A percentile compares a stretch with the other conserved stretches of the same genome.
Evolutionary conservation across 495 filamentous ascomycete species (phyloP).

Genomic region (Entonaema liquescens): DNA sequence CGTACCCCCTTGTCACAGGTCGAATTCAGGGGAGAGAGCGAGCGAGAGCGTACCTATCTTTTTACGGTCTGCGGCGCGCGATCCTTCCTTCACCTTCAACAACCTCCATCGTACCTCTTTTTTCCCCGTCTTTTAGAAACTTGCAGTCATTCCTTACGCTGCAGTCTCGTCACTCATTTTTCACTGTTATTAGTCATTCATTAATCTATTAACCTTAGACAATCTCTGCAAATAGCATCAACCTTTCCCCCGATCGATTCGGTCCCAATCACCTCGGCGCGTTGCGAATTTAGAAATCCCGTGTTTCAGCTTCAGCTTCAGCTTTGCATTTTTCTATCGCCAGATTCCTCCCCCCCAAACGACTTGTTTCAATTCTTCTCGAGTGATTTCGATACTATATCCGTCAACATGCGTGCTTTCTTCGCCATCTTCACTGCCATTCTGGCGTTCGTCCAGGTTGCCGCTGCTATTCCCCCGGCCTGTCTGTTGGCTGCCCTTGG

Average conservation of each 20-base stretch:
- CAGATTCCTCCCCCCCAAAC: slow-evolving; percentile 15
- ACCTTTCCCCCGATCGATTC: slow-evolving; percentile 24
- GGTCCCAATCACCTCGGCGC: slow-evolving; percentile 19
- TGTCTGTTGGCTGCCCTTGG: slow-evolving; percentile 49
- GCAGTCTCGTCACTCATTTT: slow-evolving; percentile 35
- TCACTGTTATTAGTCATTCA: slow-evolving; percentile 8
- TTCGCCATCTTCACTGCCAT: slow-evolving; percentile 44
- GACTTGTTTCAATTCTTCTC: slow-evolving; percentile 20
- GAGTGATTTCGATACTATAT: slow-evolving; percentile 28
- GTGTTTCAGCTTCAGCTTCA: slow-evolving; percentile 28
- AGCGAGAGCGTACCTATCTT: background rate
- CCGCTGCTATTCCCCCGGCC: slow-evolving; percentile 46
- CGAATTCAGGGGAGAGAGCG: slow-evolving; percentile 30
- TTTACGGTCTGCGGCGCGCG: slow-evolving; percentile 8
- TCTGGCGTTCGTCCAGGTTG: slow-evolving; percentile 43
- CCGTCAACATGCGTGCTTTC: slow-evolving; percentile 45
- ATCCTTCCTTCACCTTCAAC: slow-evolving; percentile 25
- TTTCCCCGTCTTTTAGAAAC: slow-evolving; percentile 12
- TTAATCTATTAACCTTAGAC: slow-evolving; percentile 15
- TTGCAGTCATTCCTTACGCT: slow-evolving; percentile 47
- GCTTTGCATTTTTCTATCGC: slow-evolving; percentile 21
- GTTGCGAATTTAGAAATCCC: slow-evolving; percentile 36
- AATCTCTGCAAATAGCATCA: slow-evolving; percentile 11
- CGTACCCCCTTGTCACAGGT: slow-evolving; percentile 20
- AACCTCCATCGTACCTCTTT: slow-evolving; percentile 25